Conservation (phyloP, 73 alveolate genomes). For the Tetrahymena elliotti region DNA sequence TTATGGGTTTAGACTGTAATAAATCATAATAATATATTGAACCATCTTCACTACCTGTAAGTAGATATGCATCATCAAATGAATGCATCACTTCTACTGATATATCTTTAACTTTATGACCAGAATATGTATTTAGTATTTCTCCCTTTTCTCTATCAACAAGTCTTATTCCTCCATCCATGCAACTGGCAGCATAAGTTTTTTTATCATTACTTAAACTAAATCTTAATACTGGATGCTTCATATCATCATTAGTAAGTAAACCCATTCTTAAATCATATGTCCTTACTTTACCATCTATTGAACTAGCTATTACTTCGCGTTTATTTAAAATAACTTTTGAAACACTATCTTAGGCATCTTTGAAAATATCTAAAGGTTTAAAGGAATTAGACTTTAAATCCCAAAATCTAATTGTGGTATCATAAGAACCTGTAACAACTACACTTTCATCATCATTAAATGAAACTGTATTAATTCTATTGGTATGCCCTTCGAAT, state of each 20-base stretch:
- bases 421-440: constrained; percentile 49
- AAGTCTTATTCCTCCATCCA: neutral
- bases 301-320: constrained; percentile 23
- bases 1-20: neutral
- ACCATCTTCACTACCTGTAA: neutral
- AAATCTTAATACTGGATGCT: neutral
- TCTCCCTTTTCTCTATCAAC: neutral
- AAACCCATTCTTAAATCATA: constrained; percentile 53
- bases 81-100: neutral
- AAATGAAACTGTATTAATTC: constrained; percentile 14
- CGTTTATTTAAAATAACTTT: constrained; percentile 28
- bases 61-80: neutral
- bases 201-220: neutral
- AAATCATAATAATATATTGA: neutral
- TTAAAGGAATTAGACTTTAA: neutral
- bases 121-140: neutral
- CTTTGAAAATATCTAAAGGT: constrained; percentile 45
- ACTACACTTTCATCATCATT: constrained; percentile 30
- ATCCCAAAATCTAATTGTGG: constrained; percentile 51
- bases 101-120: neutral
- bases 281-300: constrained; percentile 44
- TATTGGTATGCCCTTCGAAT: constrained; percentile 27
- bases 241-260: constrained; percentile 28
- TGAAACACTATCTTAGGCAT: constrained; percentile 43
- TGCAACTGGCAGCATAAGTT: neutral